Evolutionary conservation across 148 eudicot genomes (phyloP).

Genomic region (Nepenthes mirabilis): DNA sequence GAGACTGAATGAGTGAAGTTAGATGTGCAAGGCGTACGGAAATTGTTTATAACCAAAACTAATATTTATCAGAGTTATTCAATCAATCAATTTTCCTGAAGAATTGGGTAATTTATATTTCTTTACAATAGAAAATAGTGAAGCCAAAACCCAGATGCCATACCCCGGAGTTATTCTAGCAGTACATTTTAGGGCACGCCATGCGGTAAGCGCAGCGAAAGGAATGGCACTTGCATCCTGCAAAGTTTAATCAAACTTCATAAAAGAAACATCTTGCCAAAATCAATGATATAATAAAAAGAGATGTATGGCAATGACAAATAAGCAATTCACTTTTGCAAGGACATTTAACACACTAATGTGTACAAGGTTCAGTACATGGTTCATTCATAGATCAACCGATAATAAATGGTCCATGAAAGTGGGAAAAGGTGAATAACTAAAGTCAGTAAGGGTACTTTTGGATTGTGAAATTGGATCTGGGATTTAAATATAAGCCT

Average conservation of each 20-base stretch:
- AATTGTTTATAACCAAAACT: no score
- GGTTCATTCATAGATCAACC: neutral
- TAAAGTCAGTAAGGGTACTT: no score
- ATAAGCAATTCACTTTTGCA: no score
- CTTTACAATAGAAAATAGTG: neutral
- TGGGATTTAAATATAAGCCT: no score
- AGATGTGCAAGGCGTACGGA: no score
- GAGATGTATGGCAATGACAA: no score
- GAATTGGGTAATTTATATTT: neutral
- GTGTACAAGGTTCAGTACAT: no score
- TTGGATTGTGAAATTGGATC: no score
- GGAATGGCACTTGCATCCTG: constrained; percentile 95
- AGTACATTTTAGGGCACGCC: constrained; percentile 82
- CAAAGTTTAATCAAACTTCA: constrained; percentile 5
- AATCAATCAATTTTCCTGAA: neutral
- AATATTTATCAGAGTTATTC: no score
- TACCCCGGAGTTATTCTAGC: constrained; percentile 86
- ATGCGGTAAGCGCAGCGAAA: constrained; percentile 96
- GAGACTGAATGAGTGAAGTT: no score
- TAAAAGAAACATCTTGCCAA: neutral
- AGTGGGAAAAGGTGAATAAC: no score
- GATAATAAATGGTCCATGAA: no score
- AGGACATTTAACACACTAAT: neutral
- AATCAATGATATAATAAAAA: neutral
- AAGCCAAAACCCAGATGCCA: constrained; percentile 6